Conservation (phyloP, 345 rosid species). For the Nephelium lappaceum region DNA sequence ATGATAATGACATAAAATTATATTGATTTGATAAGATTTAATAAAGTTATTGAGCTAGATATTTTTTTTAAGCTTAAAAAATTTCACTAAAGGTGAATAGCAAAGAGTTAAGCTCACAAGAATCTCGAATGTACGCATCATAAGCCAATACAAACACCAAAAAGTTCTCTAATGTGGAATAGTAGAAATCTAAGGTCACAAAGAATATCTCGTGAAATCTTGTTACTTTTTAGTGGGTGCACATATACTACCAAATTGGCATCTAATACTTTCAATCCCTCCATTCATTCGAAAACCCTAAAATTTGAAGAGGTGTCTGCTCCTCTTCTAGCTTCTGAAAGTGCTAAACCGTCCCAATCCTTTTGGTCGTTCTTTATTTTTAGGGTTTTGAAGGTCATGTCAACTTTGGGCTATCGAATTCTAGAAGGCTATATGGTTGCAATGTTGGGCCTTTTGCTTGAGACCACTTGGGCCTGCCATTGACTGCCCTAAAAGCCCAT, state of each 20-base stretch:
- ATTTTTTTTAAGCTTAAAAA: too few relatives aligned
- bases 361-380: neutral
- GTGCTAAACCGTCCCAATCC: conserved; percentile 1
- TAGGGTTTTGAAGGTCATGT: conserved; percentile 14
- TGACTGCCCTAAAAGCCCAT: neutral
- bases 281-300: conserved; percentile 38
- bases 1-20: too few relatives aligned
- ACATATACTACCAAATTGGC: conserved; percentile 61
- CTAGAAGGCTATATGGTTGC: neutral
- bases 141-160: too few relatives aligned
- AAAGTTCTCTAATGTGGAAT: too few relatives aligned
- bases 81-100: too few relatives aligned
- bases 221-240: conserved; percentile 65
- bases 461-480: neutral
- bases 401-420: too few relatives aligned
- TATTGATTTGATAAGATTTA: too few relatives aligned
- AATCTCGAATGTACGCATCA: too few relatives aligned
- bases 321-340: neutral
- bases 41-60: too few relatives aligned
- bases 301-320: neutral
- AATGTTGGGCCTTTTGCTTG: neutral
- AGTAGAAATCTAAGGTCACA: conserved; percentile 77
- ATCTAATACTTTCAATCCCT: conserved; percentile 64
- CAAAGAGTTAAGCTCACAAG: too few relatives aligned
- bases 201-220: conserved; percentile 56